Evolutionary conservation across 2,329 filamentous ascomycete species (phyloP).

Genomic region (Zymoseptoria brevis): DNA sequence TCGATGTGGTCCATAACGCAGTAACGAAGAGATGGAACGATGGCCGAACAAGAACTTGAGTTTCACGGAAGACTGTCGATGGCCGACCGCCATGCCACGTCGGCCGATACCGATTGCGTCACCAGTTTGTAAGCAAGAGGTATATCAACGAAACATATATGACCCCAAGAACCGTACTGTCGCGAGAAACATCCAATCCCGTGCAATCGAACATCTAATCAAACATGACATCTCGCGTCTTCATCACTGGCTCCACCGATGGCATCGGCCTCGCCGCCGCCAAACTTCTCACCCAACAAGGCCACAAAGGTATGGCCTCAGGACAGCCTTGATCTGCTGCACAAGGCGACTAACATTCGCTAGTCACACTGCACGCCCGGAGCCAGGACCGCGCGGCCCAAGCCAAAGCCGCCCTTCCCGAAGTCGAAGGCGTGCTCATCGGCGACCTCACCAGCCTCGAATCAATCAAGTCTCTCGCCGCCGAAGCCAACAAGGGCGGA

Average conservation of each 20-base stretch:
- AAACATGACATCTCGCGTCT: constrained; percentile 37
- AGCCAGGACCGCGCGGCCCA: constrained; percentile 47
- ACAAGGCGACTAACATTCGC: no score
- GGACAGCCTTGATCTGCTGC: no score
- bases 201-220: not conserved
- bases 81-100: not conserved
- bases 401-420: constrained; percentile 41
- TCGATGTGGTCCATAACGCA: not conserved
- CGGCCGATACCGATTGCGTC: not conserved
- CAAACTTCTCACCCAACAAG: constrained; percentile 41
- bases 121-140: not conserved
- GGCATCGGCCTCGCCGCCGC: constrained; percentile 49
- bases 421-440: constrained; percentile 44
- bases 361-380: constrained; percentile 49
- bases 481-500: constrained; percentile 42
- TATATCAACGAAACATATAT: not conserved
- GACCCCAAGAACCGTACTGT: not conserved
- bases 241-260: constrained; percentile 53
- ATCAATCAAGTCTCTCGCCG: constrained; percentile 45
- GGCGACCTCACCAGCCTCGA: constrained; percentile 47
- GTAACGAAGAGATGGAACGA: not conserved
- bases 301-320: constrained; percentile 34
- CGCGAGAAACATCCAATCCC: not conserved
- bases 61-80: not conserved
- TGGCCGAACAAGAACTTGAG: not conserved